phyloP scores from a whole-genome alignment of 106 monocot genomes.

The Apostasia ramifera region DNA sequence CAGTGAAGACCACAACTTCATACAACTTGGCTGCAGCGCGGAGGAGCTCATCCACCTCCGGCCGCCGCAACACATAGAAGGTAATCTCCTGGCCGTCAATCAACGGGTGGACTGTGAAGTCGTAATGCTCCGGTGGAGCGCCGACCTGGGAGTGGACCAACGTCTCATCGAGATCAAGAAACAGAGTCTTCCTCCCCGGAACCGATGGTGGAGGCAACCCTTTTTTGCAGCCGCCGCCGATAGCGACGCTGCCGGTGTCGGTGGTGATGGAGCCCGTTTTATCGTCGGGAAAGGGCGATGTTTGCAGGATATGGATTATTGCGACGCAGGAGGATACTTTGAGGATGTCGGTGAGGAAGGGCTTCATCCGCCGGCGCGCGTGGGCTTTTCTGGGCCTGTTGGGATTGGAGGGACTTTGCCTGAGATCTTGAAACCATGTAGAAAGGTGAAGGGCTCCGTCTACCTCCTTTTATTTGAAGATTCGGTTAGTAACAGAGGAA shows the following conservation, averaged over 20 bases:
- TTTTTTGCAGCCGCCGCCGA: not conserved
- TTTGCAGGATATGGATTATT: too few relatives aligned
- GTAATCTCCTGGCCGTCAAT: conserved; percentile 41
- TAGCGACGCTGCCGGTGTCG: too few relatives aligned
- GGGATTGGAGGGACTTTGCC: too few relatives aligned
- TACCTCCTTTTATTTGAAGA: too few relatives aligned
- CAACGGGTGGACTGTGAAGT: conserved; percentile 55
- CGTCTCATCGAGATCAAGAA: conserved; percentile 87
- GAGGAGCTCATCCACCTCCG: conserved; percentile 63
- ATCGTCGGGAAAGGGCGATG: too few relatives aligned
- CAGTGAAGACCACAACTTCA: conserved; percentile 81
- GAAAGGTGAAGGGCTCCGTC: too few relatives aligned
- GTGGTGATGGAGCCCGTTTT: too few relatives aligned
- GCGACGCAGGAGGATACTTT: too few relatives aligned
- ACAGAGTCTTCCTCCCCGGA: conserved; percentile 44
- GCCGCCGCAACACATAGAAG: conserved; percentile 74
- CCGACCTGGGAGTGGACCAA: conserved; percentile 55
- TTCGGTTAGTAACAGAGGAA: conserved; percentile 34
- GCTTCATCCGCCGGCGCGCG: not conserved
- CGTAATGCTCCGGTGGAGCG: conserved; percentile 37
- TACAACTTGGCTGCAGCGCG: conserved; percentile 23
- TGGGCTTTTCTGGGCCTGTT: not conserved
- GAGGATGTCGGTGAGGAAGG: not conserved
- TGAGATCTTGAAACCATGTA: too few relatives aligned
- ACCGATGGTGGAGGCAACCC: conserved; percentile 12